Conservation (phyloP, 2,329 filamentous ascomycete species). For the Ophidiomyces ophidiicola region DNA sequence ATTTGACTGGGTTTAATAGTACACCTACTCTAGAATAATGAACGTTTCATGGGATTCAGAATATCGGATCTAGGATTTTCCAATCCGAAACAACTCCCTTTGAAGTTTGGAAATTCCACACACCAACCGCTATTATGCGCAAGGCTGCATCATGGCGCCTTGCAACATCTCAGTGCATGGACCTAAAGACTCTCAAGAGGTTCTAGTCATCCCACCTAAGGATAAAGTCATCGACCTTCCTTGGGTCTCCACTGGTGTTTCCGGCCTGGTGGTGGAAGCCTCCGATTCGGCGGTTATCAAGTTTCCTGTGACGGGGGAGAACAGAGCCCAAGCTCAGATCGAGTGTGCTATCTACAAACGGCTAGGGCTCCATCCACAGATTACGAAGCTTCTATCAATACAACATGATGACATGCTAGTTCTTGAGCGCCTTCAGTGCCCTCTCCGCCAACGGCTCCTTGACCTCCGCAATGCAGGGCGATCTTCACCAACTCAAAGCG, state of each 20-base stretch:
- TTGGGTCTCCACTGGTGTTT: not conserved
- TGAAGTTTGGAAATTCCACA: no score
- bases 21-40: no score
- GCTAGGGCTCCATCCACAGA: constrained; percentile 5
- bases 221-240: constrained; percentile 1
- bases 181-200: not conserved
- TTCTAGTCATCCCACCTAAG: not conserved
- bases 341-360: constrained; percentile 9
- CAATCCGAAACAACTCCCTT: no score
- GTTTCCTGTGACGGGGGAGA: not conserved
- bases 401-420: constrained; percentile 5
- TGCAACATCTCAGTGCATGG: no score
- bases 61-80: no score
- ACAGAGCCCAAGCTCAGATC: not conserved
- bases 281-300: constrained; percentile 4
- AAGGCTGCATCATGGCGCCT: no score
- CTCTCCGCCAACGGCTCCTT: constrained; percentile 8
- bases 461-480: constrained; percentile 3
- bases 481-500: not conserved
- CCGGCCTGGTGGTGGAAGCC: not conserved
- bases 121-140: no score
- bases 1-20: no score
- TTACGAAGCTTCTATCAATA: constrained; percentile 8
- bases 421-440: constrained; percentile 10
- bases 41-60: no score